phyloP scores from a whole-genome alignment of 257 asterid genomes.

The Solanum chiquidenum region DNA sequence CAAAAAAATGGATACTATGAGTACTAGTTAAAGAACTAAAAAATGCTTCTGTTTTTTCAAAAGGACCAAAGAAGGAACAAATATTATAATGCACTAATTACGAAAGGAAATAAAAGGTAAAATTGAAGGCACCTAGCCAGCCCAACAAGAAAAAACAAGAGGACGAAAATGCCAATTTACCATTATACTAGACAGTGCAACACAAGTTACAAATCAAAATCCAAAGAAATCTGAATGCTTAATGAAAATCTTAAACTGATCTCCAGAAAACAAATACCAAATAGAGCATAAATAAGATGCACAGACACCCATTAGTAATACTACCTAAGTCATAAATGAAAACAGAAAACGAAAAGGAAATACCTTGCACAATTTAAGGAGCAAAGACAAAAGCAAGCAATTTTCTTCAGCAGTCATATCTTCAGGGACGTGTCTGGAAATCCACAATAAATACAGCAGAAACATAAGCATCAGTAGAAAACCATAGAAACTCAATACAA shows the following conservation, averaged over 20 bases:
- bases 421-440: constrained; percentile 38
- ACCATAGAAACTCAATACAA: neutral
- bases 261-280: neutral
- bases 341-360: neutral
- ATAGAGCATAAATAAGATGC: neutral
- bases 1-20: neutral
- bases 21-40: neutral
- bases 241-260: neutral
- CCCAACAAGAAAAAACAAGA: neutral
- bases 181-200: neutral
- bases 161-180: neutral
- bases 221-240: neutral
- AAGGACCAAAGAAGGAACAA: neutral
- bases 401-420: constrained; percentile 47
- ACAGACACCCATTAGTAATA: neutral
- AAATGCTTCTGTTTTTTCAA: neutral
- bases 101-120: neutral
- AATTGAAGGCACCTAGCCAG: neutral
- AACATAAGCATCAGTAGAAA: neutral
- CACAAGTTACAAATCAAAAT: neutral
- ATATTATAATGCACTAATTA: neutral
- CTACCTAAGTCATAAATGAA: neutral
- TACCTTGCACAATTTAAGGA: constrained; percentile 64
- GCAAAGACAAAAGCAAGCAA: constrained; percentile 32
- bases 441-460: constrained; percentile 7